Conservation (phyloP, 2,329 filamentous ascomycete species). For the Talaromyces sp. region DNA sequence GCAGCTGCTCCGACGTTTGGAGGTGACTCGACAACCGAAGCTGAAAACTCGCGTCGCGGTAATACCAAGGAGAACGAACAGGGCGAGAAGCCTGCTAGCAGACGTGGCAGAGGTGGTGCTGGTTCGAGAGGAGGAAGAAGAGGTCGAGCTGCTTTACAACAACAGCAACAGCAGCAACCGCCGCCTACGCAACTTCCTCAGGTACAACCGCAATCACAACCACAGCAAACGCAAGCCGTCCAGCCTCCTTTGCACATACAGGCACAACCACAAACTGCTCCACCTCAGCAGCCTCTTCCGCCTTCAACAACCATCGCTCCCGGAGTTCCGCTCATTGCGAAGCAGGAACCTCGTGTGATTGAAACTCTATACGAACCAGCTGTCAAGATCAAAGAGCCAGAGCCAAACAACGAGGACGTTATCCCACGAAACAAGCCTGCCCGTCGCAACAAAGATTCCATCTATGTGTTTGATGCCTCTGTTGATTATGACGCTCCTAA, state of each 20-base stretch:
- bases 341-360: conserved; percentile 16
- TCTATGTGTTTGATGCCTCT: conserved; percentile 36
- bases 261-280: conserved; percentile 18
- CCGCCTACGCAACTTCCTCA: conserved; percentile 15
- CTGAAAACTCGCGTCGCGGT: conserved; percentile 35
- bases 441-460: conserved; percentile 32
- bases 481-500: conserved; percentile 29
- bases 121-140: conserved; percentile 35
- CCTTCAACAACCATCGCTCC: conserved; percentile 23
- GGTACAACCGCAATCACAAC: conserved; percentile 17
- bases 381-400: conserved; percentile 27
- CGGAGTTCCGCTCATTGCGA: conserved; percentile 21
- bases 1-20: conserved; percentile 52
- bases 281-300: conserved; percentile 23
- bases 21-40: conserved; percentile 31
- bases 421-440: conserved; percentile 28
- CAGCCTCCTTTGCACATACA: conserved; percentile 14
- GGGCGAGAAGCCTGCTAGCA: conserved; percentile 32
- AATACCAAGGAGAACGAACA: conserved; percentile 36
- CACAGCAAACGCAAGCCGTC: conserved; percentile 18
- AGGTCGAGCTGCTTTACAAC: conserved; percentile 28
- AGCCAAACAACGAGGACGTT: conserved; percentile 24
- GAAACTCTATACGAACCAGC: conserved; percentile 5
- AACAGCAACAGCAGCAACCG: conserved; percentile 18
- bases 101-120: conserved; percentile 33